A percentile compares a stretch with the other conserved stretches of the same genome.
Conservation (phyloP, 2,329 filamentous ascomycete genomes). For the Triangularia verruculosa region DNA sequence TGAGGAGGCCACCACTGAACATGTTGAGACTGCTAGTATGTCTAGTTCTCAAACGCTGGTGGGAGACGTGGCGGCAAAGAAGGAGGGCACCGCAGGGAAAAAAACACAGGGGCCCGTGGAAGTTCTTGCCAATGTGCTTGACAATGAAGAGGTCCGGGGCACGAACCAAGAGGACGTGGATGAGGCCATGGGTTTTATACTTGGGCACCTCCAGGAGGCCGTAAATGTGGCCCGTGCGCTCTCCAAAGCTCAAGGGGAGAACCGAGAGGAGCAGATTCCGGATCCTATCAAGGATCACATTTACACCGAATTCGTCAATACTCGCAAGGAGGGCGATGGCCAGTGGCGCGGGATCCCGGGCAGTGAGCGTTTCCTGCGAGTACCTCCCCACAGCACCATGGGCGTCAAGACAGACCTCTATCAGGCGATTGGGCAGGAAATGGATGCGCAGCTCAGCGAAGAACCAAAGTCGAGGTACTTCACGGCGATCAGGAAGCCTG, state of each 20-base stretch:
- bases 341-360: no score
- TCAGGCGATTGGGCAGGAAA: constrained; percentile 78
- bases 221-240: constrained; percentile 63
- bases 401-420: constrained; percentile 64
- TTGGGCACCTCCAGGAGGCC: constrained; percentile 86
- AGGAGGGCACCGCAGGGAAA: constrained; percentile 12
- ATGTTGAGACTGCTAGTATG: constrained; percentile 43
- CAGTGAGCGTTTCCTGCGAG: no score
- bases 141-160: constrained; percentile 32
- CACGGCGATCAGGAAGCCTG: constrained; percentile 70
- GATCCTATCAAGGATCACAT: constrained; percentile 46
- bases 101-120: constrained; percentile 19
- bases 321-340: constrained; percentile 55
- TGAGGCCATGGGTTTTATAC: constrained; percentile 89
- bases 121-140: constrained; percentile 23
- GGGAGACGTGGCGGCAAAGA: constrained; percentile 38
- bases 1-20: constrained; percentile 22
- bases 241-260: constrained; percentile 43
- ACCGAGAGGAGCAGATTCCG: constrained; percentile 71
- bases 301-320: constrained; percentile 47
- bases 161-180: constrained; percentile 88
- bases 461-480: constrained; percentile 51
- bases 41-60: constrained; percentile 54
- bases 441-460: constrained; percentile 74
- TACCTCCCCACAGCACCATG: constrained; percentile 52